Evolutionary conservation across 31 red algal genomes (phyloP).

Genomic region (Endocladia muricata): DNA sequence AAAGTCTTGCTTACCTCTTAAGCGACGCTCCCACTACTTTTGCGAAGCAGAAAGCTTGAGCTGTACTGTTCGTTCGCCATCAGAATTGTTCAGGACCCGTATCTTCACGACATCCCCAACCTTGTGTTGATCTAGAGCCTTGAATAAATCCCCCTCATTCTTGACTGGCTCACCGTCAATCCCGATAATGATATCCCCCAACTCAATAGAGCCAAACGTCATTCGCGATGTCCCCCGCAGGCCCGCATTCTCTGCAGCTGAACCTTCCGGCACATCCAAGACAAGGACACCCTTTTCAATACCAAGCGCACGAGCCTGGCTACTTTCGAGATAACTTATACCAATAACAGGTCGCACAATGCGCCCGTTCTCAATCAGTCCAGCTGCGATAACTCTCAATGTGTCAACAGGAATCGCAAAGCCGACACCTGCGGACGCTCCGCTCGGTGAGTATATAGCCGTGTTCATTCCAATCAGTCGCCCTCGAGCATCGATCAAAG

Average conservation of each 20-base stretch:
- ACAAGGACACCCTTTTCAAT: slow-evolving; percentile 93
- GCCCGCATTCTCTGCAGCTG: slow-evolving; percentile 84
- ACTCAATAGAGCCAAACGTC: slow-evolving; percentile 78
- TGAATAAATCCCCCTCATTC: slow-evolving; percentile 94
- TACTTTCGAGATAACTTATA: slow-evolving; percentile 93
- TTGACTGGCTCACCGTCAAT: slow-evolving; percentile 76
- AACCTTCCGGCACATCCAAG: slow-evolving; percentile 79
- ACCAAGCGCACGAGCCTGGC: slow-evolving; percentile 73
- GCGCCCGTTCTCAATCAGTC: slow-evolving; percentile 87
- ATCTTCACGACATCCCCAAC: slow-evolving; percentile 73
- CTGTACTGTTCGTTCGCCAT: slow-evolving; percentile 48
- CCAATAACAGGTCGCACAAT: slow-evolving; percentile 93
- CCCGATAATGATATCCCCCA: slow-evolving; percentile 91
- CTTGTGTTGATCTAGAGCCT: slow-evolving; percentile 90
- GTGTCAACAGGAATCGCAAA: slow-evolving; percentile 99
- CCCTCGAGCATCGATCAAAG: slow-evolving; percentile 86
- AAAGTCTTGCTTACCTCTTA: no score
- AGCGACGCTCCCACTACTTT: no score
- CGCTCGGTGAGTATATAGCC: slow-evolving; percentile 89
- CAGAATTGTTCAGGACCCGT: slow-evolving; percentile 55
- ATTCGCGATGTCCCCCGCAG: slow-evolving; percentile 66
- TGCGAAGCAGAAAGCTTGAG: slow-evolving; percentile 59
- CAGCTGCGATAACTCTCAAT: slow-evolving; percentile 75
- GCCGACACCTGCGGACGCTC: slow-evolving; percentile 89
- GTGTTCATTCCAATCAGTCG: slow-evolving; percentile 98